Conservation (phyloP, 2,329 filamentous ascomycete genomes). For the Chalara sp. region DNA sequence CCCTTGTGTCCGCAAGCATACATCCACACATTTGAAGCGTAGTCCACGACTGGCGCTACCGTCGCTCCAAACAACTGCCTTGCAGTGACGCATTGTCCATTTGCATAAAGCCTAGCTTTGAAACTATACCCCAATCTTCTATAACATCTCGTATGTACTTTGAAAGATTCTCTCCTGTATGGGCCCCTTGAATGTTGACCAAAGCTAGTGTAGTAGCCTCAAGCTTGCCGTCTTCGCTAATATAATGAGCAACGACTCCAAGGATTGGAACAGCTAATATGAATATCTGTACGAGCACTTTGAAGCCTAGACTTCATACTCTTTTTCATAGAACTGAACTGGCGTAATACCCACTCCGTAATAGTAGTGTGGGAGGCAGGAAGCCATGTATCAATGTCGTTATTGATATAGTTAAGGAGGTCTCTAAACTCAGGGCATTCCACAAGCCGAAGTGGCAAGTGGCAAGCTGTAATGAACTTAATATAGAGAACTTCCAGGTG, state of each 20-base stretch:
- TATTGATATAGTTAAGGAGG: not conserved
- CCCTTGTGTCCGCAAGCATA: no score
- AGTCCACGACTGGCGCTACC: no score
- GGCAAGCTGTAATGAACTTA: not conserved
- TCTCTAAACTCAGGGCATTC: not conserved
- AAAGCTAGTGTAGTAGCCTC: not conserved
- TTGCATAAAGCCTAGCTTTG: not conserved
- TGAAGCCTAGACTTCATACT: not conserved
- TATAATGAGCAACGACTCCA: not conserved
- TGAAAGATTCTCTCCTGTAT: not conserved
- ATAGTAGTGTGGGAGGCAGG: not conserved
- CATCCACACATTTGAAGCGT: not conserved
- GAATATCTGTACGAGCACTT: not conserved
- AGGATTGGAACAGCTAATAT: not conserved
- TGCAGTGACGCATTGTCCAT: not conserved
- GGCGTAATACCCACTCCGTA: not conserved
- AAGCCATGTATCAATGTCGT: not conserved
- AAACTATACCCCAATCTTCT: not conserved
- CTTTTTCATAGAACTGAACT: not conserved
- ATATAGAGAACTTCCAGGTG: not conserved
- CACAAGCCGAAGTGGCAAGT: not conserved
- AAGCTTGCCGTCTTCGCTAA: not conserved
- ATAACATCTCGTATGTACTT: not conserved
- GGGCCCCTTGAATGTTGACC: not conserved
- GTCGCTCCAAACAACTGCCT: no score